These are phyloP conservation scores for Hyaloscypha finlandica DNA, from an alignment of 495 filamentous ascomycete genomes.

Conservation along the genomic window DNA sequence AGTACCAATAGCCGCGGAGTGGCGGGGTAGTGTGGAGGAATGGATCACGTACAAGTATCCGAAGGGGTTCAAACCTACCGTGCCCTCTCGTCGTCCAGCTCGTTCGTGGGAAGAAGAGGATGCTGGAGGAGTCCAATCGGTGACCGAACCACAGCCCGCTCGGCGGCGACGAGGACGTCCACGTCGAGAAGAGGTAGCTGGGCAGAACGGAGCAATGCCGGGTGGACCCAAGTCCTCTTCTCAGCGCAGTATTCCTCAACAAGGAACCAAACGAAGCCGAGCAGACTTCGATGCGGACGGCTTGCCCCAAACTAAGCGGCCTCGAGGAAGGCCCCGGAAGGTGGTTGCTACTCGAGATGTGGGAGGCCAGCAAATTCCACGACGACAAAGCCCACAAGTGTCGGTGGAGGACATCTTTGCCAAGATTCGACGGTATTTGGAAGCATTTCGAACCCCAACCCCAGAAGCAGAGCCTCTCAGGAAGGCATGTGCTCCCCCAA, in stretches of 20 bases:
- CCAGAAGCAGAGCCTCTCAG: neutral
- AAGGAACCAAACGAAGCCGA: neutral
- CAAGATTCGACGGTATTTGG: neutral
- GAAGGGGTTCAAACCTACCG: neutral
- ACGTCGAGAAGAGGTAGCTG: neutral
- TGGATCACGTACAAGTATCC: constrained; percentile 16
- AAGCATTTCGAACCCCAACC: neutral
- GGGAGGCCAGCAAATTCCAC: neutral
- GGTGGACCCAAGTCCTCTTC: neutral
- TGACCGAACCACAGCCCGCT: neutral
- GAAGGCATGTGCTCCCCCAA: neutral
- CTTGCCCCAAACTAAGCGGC: neutral
- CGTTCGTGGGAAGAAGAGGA: neutral
- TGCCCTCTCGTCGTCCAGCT: neutral
- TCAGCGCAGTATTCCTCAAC: neutral
- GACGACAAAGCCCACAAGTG: neutral
- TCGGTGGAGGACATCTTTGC: neutral
- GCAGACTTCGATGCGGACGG: neutral
- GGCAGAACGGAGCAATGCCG: no score
- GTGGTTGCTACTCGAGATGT: neutral
- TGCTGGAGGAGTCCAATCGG: neutral
- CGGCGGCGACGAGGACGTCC: neutral
- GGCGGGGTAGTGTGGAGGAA: neutral
- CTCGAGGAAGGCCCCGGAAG: neutral
- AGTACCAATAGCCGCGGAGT: neutral